Base-by-base conservation (phyloP, 2,329 filamentous ascomycete genomes). In the Hymenoscyphus albidus region DNA sequence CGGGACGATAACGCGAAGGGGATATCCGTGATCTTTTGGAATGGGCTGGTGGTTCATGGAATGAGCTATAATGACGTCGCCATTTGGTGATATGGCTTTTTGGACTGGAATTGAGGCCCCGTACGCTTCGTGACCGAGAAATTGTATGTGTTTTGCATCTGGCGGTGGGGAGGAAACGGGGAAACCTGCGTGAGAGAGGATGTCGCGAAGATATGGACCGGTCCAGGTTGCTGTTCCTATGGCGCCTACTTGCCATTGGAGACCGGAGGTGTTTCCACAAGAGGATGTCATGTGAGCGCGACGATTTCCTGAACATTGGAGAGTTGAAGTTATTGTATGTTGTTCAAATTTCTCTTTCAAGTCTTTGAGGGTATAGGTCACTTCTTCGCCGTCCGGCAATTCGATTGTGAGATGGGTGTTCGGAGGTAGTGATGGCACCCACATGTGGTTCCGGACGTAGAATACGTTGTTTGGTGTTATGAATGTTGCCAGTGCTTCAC, bases 391-490 rank as follows among this genome's bases (percentile, higher is more conserved):
- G 22, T 77, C 69, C 5, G 76, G 73, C 27, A 84, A 72, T 16
- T 84, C 78, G 3, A 85, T 70, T 14, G 75, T 73, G 0, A 82
- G 68, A 0, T 83, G 64, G 22, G 66, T 58, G 18, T 68, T 40
- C 7, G 56, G 31, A 5, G 65, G 60, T 40, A 66, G 58, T 7
- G 61, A 54, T 0, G 82, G 83, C 0, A 85, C 82, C 3, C 80
- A 72, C n/a, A 81, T 81, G 64, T 85, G 82, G 61, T 82, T 85
- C 2, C 82, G 77, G 13, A 84, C 80, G 64, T 83, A 84, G 69
- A 83, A 81, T 1, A 84, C 67, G 62, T 79, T 75, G 60, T 81
- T 82, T 0, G 81, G 81, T 0, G 82, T 84, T 14, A 67, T 3
- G 70, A 85, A 88, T 1, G 77, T 75, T 18, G 76, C 76, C 32